phyloP scores from a whole-genome alignment of 352 stramenopile genomes.

The Elongisporangium undulatum region DNA sequence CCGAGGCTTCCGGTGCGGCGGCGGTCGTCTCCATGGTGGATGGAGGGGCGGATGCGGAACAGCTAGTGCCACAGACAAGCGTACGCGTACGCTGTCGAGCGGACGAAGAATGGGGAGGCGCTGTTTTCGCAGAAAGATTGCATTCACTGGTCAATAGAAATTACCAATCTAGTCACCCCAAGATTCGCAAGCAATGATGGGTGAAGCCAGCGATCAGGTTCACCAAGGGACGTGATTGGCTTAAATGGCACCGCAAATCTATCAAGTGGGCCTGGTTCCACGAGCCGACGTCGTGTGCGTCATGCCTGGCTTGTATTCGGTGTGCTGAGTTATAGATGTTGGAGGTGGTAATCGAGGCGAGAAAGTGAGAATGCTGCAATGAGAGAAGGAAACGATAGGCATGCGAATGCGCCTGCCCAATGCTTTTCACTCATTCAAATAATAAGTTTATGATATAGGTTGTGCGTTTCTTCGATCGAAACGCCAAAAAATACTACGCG shows the following conservation, averaged over 20 bases:
- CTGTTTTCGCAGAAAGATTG: not conserved
- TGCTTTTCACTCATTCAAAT: not conserved
- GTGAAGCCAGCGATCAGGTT: not conserved
- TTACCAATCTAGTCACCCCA: not conserved
- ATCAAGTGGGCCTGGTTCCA: not conserved
- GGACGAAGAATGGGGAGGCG: not conserved
- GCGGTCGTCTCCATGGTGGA: not conserved
- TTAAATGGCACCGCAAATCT: not conserved
- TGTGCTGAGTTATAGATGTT: not conserved
- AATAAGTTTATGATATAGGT: not conserved
- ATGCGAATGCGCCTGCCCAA: not conserved
- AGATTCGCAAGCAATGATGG: not conserved
- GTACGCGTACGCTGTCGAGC: not conserved
- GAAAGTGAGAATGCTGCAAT: not conserved
- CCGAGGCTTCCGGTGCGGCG: not conserved
- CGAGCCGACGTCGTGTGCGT: not conserved
- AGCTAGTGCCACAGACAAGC: not conserved
- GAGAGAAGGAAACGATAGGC: not conserved
- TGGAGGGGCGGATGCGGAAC: not conserved
- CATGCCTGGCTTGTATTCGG: not conserved
- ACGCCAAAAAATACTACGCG: not conserved
- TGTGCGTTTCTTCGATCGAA: not conserved
- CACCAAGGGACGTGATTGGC: not conserved
- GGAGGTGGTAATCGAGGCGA: not conserved
- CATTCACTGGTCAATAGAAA: not conserved